Evolutionary conservation across 2,329 filamentous ascomycete genomes (phyloP).

Genomic region (Ceratocystis ficicola): DNA sequence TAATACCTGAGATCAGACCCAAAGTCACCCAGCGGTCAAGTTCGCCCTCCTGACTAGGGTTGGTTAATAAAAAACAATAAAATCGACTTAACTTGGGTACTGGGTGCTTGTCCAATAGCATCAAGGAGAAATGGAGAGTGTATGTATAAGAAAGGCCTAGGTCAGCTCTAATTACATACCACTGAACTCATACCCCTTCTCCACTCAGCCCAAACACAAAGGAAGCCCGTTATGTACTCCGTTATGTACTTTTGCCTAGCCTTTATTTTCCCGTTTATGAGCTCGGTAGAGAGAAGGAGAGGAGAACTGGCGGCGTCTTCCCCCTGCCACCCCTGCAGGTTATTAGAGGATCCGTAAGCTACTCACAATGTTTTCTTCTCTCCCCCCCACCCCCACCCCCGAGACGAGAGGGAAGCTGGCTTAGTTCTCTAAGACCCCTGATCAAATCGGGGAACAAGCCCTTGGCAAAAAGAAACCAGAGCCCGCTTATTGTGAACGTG

Average conservation of each 20-base stretch:
- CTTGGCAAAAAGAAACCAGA: neutral
- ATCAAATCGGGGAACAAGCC: conserved; percentile 3
- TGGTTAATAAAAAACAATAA: neutral
- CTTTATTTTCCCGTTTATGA: neutral
- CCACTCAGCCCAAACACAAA: conserved; percentile 8
- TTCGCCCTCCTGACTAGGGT: neutral
- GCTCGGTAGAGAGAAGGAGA: neutral
- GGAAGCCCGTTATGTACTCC: neutral
- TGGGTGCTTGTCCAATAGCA: neutral
- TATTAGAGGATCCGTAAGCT: neutral
- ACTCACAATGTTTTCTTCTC: neutral
- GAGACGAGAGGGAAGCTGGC: neutral
- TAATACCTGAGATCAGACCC: neutral
- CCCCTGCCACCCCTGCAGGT: neutral
- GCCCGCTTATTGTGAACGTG: conserved; percentile 5
- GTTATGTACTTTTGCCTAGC: neutral
- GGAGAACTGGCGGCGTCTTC: neutral
- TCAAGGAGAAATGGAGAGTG: neutral
- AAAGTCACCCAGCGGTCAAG: neutral
- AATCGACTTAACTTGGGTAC: neutral
- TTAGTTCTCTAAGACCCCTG: neutral
- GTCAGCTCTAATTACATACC: neutral
- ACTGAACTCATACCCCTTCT: neutral
- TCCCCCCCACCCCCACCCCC: neutral
- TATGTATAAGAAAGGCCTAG: neutral